Base-by-base conservation (phyloP, 2,329 filamentous ascomycete species). In the Fusarium oxysporum region DNA sequence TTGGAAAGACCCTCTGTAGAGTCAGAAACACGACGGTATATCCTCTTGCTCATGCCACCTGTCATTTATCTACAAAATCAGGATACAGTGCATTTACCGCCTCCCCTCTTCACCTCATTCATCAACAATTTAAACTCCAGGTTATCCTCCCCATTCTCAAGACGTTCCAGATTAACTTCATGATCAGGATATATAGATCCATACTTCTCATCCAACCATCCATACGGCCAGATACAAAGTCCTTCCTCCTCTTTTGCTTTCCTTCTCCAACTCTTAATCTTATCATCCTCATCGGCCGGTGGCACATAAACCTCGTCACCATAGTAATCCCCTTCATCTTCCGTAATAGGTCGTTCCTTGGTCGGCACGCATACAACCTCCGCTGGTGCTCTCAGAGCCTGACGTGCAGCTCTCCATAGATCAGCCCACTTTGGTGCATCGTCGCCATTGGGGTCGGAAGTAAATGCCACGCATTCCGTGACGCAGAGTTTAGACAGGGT, bases 181-280 rank as follows among this genome's bases (percentile, higher is more conserved):
- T 47, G 5, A 10, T 50, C 17, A 21, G 47, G n/a, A n/a, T 19
- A 35, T 2, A 32, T 3, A 19, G 19, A 28, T 5, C 67, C 68
- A 37, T 54, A 71, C 17, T 48, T 54, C 4, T 56, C 45, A 51
- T 59, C 33, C n/a, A 53, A 5, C 16, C 41, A 21, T 1, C 14
- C 63, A 25, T 71, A 68, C 1, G 63, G 69, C 68, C 63, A 71
- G 1, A 64, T 47, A 23, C 48, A 35, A n/a, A 55, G n/a, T 3
- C 47, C 43, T 5, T 45, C 19, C 8, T 56, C 38, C 12, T 60
- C 48, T 1, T 37, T 35, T 1, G 44, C 8, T 9, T 19, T 58
- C 28, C 17, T 45, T 2, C 62, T 33, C 23, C 65, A n/a, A 1
- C 8, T 48, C 12, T 30, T 38, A 1, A 58, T 16, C n/a, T 33